phyloP scores from a whole-genome alignment of 2,329 filamentous ascomycete species.

The Ceratocystis huliohia region DNA sequence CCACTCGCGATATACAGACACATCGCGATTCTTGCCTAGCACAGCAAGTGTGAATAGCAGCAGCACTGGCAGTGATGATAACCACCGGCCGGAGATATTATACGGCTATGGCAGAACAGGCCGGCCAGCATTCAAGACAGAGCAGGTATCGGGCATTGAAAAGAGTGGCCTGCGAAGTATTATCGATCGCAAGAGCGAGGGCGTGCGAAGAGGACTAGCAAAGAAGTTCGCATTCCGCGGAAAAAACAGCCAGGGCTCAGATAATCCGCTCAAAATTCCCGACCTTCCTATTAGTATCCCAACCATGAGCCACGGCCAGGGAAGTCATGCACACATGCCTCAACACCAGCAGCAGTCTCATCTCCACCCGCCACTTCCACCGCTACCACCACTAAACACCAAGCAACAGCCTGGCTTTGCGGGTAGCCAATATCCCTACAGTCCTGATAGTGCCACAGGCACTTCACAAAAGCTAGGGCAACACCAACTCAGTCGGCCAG shows the following conservation, averaged over 20 bases:
- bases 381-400: background rate
- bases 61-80: constrained; percentile 4
- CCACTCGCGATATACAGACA: background rate
- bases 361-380: background rate
- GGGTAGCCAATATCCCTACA: constrained; percentile 19
- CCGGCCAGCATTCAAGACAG: constrained; percentile 35
- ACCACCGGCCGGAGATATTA: constrained; percentile 24
- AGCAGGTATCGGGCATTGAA: constrained; percentile 43
- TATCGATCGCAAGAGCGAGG: constrained; percentile 45
- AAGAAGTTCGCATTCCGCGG: constrained; percentile 41
- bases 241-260: constrained; percentile 28
- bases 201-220: constrained; percentile 39
- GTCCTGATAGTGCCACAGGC: constrained; percentile 16
- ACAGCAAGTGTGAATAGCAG: constrained; percentile 8
- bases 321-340: constrained; percentile 13
- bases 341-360: constrained; percentile 18
- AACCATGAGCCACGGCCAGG: constrained; percentile 23
- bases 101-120: constrained; percentile 34
- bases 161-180: constrained; percentile 40
- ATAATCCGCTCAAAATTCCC: constrained; percentile 12
- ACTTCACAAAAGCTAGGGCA: background rate
- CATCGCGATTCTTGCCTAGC: constrained; percentile 10
- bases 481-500: background rate
- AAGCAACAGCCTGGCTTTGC: constrained; percentile 20
- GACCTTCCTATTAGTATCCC: constrained; percentile 23